Base-by-base conservation (phyloP, 2,329 filamentous ascomycete species). In the Onygenales sp. region DNA sequence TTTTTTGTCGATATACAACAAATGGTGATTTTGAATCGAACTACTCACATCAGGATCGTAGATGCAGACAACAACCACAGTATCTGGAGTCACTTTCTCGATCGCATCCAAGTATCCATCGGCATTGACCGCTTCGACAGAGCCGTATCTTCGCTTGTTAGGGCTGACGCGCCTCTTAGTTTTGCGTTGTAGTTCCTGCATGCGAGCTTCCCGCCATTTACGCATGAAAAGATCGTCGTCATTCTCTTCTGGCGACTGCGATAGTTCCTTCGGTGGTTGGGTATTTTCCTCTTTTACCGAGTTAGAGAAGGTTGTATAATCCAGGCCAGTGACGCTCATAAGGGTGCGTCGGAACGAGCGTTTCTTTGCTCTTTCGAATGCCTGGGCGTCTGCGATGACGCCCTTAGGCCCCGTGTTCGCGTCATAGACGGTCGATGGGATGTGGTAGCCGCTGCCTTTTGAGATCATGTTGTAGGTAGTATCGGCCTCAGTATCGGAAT, bases 61-160 rank as follows among this genome's bases (percentile, higher is more conserved):
- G 59, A 98, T 90, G 72, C 92, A 94, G 32, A 98, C 93, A 2
- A 96, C 86, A 2, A 97, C 91, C 3, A 87, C 80, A 0, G 88
- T 92, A 46, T 92, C 87, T 47, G 84, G 73, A 40, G 83, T 78
- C 4, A 92, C 88, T 71, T 89, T 93, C 73, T 98, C 93, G 61
- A 97, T 89, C 52, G 92, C 91, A 69, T 97, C 91, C n/a, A 98
- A 79, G 64, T 95, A 98, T 14, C 91, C 93, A 58, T 86, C 76
- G 6, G 89, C 92, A 74, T 97, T 91, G 1, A 97, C 93, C 55
- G 83, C 80, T 57, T 91, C 86, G 57, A 97, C 74, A 10, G 79
- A 81, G 21, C 93, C 93, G 66, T 87, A 97, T 54, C 85, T 77
- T 59, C 87, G 77, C 58, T 86, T 81, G 62, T 85, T 90, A 0